Evolutionary conservation across 306 rosid species (phyloP), one percentile per base, ranked within the genome.

Genomic region (Datisca glomerata): DNA sequence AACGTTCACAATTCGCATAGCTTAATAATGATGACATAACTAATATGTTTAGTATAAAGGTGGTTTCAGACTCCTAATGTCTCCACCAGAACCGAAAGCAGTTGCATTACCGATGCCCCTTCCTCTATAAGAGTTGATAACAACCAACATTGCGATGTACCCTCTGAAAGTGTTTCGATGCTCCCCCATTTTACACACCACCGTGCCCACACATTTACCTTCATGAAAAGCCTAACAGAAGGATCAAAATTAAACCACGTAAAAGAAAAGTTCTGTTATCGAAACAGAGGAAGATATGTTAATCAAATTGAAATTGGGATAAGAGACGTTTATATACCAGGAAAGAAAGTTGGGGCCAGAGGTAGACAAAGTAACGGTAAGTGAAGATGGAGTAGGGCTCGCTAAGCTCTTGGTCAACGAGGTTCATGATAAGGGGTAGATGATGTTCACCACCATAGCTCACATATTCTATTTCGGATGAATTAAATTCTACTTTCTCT

Each of bases 341-440:
- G 64, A 80, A 89, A 29, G 91, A 89, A 39, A 89, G 91, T 20
- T 84, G 98, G 31, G 98, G 95, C 93, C 98, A 89, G 21, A 80
- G 81, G 39, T 89, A 89, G 50, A 89, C 98, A 62, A 84, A 80
- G 74, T 89, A 84, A 27, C 95, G 80, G 64, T 84, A 89, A 12
- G 98, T 89, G 79, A 89, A 89, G 67, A 84, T 89, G 53, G 98
- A 84, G 70, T 89, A 89, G 22, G 98, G 98, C 47, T 89, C 98
- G 65, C 93, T 89, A 74, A 89, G 98, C 19, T 89, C 95, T 57
- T 78, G 66, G 52, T 89, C 92, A 4, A 84, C 98, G 1, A 89
- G 79, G 60, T 70, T 76, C 98, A 84, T 89, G 40, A 89, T 43
- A 0, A 78, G 81, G 37, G 98, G 95, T 8, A 84, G 79, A 53